Conservation (phyloP, 2,329 filamentous ascomycete species). For the Fusarium agapanthi region DNA sequence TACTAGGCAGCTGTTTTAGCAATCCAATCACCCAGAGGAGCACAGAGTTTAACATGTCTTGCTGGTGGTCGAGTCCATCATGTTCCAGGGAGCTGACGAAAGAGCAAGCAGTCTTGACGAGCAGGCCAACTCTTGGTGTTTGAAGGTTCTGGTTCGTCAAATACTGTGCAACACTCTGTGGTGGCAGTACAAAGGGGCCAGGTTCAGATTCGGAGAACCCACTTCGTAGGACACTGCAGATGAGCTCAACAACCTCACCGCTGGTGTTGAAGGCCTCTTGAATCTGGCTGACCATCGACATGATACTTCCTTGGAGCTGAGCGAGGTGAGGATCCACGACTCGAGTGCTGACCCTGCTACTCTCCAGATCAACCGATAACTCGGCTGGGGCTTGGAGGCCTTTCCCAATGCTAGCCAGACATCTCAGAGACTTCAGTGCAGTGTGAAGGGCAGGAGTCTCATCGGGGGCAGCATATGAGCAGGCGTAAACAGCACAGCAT, state of each 20-base stretch:
- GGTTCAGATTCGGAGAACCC: constrained; percentile 79
- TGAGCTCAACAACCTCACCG: constrained; percentile 75
- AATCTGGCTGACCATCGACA: constrained; percentile 57
- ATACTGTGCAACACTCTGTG: constrained; percentile 71
- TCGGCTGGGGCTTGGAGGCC: constrained; percentile 76
- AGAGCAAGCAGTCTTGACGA: constrained; percentile 76
- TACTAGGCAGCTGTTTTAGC: constrained; percentile 69
- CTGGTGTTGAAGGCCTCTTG: constrained; percentile 64
- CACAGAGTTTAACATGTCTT: constrained; percentile 59
- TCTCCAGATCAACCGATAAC: constrained; percentile 72
- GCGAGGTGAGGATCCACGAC: constrained; percentile 33
- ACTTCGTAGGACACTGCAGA: constrained; percentile 75
- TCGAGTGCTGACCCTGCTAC: constrained; percentile 43
- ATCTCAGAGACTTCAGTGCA: constrained; percentile 67
- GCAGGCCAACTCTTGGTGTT: constrained; percentile 72
- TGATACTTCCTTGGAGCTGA: constrained; percentile 56
- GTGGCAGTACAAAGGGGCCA: constrained; percentile 80
- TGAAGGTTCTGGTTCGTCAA: constrained; percentile 66
- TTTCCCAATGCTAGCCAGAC: constrained; percentile 74
- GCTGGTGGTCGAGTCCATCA: constrained; percentile 54
- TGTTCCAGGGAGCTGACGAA: constrained; percentile 70
- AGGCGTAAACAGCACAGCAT: constrained; percentile 38
- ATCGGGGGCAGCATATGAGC: constrained; percentile 44
- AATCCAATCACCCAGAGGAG: constrained; percentile 71
- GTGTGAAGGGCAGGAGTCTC: constrained; percentile 60